Evolutionary conservation across 768 basidiomycete genomes (phyloP).

Genomic region (Naganishia vishniacii): DNA sequence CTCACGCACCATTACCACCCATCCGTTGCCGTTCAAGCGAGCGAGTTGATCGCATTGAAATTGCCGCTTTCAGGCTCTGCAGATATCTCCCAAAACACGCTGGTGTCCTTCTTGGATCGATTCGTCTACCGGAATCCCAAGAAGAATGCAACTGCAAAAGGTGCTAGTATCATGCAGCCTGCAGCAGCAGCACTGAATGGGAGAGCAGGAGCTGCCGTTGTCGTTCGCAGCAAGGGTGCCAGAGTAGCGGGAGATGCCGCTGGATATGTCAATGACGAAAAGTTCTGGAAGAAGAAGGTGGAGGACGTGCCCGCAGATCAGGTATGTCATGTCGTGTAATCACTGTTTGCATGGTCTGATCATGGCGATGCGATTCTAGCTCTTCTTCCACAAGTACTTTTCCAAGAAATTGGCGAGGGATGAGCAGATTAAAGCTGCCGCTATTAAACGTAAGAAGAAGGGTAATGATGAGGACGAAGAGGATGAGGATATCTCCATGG

Average conservation of each 20-base stretch:
- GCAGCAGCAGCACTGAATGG: slow-evolving; percentile 58
- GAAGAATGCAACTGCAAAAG: slow-evolving; percentile 61
- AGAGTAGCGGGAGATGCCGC: slow-evolving; percentile 57
- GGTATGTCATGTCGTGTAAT: slow-evolving; percentile 50
- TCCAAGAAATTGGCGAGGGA: slow-evolving; percentile 61
- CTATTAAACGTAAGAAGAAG: slow-evolving; percentile 49
- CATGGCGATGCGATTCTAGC: slow-evolving; percentile 49
- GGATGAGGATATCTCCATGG: slow-evolving; percentile 41
- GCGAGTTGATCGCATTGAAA: slow-evolving; percentile 63
- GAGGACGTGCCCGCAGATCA: slow-evolving; percentile 82
- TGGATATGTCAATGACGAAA: slow-evolving; percentile 62
- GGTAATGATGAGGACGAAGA: slow-evolving; percentile 48
- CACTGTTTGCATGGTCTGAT: neutral
- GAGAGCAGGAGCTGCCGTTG: slow-evolving; percentile 51
- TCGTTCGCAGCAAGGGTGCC: slow-evolving; percentile 60
- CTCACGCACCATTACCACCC: slow-evolving; percentile 86
- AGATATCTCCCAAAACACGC: slow-evolving; percentile 85
- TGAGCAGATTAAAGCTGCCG: slow-evolving; percentile 54
- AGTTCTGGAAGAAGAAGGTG: slow-evolving; percentile 64
- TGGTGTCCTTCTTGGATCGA: slow-evolving; percentile 90
- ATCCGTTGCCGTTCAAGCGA: slow-evolving; percentile 75
- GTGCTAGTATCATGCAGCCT: slow-evolving; percentile 95
- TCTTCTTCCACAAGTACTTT: slow-evolving; percentile 91
- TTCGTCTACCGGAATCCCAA: slow-evolving; percentile 98
- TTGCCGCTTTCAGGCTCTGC: slow-evolving; percentile 73